Evolutionary conservation across 2,329 filamentous ascomycete genomes (phyloP).

Genomic region (Emmonsia crescens): DNA sequence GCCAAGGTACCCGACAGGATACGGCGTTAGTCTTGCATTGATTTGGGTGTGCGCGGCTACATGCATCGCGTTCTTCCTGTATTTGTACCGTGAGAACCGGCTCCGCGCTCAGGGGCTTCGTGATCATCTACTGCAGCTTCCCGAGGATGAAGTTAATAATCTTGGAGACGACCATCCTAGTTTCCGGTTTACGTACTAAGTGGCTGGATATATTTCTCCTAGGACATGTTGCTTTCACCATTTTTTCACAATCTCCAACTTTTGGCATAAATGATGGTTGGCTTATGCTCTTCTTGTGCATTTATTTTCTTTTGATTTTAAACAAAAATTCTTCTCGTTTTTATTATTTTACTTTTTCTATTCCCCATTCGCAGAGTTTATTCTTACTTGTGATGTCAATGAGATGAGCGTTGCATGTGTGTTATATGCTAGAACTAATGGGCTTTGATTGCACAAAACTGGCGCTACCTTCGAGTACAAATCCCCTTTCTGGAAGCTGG

Average conservation of each 20-base stretch:
- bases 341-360: too few relatives aligned
- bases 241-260: not conserved
- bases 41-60: conserved; percentile 26
- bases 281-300: not conserved
- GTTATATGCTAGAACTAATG: too few relatives aligned
- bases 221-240: not conserved
- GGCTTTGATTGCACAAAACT: too few relatives aligned
- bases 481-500: not conserved
- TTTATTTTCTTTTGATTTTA: not conserved
- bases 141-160: conserved; percentile 27
- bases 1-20: conserved; percentile 20
- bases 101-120: conserved; percentile 25
- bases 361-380: too few relatives aligned
- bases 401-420: too few relatives aligned
- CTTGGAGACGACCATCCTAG: conserved; percentile 31
- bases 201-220: not conserved
- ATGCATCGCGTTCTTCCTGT: conserved; percentile 22
- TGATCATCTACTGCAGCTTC: conserved; percentile 24
- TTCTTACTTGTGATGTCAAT: too few relatives aligned
- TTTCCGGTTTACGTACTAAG: conserved; percentile 28
- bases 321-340: too few relatives aligned
- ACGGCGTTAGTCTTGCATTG: conserved; percentile 34
- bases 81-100: conserved; percentile 28
- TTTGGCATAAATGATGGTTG: not conserved
- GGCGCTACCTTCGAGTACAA: too few relatives aligned